These are phyloP conservation scores for Aspergillus awamori DNA, from an alignment of 2,329 filamentous ascomycete species.

Conservation along the genomic window DNA sequence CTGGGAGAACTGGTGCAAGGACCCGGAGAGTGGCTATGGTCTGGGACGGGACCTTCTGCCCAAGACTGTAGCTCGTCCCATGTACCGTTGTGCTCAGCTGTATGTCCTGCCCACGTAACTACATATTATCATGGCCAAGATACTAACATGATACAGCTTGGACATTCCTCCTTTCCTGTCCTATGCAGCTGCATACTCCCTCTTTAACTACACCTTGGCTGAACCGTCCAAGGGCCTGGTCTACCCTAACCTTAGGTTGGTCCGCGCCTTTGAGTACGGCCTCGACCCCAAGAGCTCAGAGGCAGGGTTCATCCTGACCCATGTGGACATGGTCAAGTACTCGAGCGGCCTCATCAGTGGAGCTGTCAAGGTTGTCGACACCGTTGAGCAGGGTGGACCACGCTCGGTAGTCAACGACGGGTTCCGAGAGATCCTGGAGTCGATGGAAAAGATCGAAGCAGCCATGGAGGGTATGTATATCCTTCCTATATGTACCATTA, in stretches of 20 bases:
- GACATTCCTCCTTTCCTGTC: constrained; percentile 94
- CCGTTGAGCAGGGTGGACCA: constrained; percentile 51
- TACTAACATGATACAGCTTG: constrained; percentile 44
- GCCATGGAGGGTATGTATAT: constrained; percentile 72
- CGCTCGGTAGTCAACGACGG: constrained; percentile 66
- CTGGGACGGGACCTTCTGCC: constrained; percentile 75
- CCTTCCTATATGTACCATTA: not conserved
- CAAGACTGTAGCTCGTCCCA: constrained; percentile 73
- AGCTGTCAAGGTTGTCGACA: constrained; percentile 67
- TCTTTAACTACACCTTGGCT: constrained; percentile 67
- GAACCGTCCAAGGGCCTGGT: constrained; percentile 56
- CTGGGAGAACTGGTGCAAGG: constrained; percentile 67
- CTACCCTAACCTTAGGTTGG: constrained; percentile 72
- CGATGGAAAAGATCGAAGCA: constrained; percentile 70
- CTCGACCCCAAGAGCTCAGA: constrained; percentile 85
- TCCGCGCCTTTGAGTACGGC: constrained; percentile 89
- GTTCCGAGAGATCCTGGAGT: constrained; percentile 62
- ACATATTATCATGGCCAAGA: not conserved
- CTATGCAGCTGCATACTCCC: constrained; percentile 66
- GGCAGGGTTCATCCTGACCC: constrained; percentile 93
- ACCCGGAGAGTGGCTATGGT: constrained; percentile 70
- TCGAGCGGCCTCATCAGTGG: constrained; percentile 77
- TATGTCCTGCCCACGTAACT: constrained; percentile 55
- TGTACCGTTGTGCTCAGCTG: constrained; percentile 82
- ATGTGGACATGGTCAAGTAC: constrained; percentile 92